These are phyloP conservation scores for Dendrocalamus sinicus DNA, from an alignment of 176 grass and related monocot genomes.

Conservation along the genomic window DNA sequence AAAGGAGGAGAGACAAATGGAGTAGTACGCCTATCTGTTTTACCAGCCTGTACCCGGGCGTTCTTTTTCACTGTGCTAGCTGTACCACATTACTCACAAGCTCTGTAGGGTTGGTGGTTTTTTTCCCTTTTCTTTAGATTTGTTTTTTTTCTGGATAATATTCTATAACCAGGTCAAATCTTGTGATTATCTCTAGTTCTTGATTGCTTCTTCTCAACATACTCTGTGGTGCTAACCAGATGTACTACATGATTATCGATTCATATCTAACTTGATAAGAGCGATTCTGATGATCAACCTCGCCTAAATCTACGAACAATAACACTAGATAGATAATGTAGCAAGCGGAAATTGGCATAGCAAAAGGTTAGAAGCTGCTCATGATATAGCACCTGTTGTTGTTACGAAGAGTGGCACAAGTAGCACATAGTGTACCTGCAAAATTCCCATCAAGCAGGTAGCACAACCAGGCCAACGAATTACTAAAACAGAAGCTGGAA, in stretches of 20 bases:
- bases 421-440: background rate
- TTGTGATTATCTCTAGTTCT: background rate
- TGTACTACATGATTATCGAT: background rate
- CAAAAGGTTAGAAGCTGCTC: background rate
- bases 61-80: constrained; percentile 30
- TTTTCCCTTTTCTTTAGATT: background rate
- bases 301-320: background rate
- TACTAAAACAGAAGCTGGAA: background rate
- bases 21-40: background rate
- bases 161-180: background rate
- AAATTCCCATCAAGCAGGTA: background rate
- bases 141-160: background rate
- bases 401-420: background rate
- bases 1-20: background rate
- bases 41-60: background rate
- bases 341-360: background rate
- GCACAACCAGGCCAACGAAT: background rate
- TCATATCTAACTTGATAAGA: background rate
- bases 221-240: background rate
- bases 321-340: background rate
- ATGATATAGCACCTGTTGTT: background rate
- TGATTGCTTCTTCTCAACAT: background rate
- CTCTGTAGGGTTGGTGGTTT: background rate
- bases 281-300: background rate
- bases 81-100: background rate